A percentile compares a stretch with the other conserved stretches of the same genome.
Conservation (phyloP, 73 alveolate genomes). For the Strombidium stylifer region DNA sequence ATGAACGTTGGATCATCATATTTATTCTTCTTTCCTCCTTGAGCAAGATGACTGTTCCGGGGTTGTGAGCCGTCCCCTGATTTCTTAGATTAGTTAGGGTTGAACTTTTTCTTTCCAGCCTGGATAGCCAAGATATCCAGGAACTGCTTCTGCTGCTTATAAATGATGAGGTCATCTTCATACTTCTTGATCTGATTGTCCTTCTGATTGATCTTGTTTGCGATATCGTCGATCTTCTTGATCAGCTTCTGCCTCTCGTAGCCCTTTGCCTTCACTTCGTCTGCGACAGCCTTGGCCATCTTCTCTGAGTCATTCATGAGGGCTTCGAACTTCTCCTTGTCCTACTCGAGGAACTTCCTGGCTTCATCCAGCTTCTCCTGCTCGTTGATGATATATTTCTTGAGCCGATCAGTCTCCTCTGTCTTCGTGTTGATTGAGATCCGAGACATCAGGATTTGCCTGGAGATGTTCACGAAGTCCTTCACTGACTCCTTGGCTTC, state of each 20-base stretch:
- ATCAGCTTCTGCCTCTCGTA: conserved; percentile 8
- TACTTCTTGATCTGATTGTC: conserved; percentile 15
- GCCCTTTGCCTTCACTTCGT: conserved; percentile 11
- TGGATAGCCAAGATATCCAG: conserved; percentile 24
- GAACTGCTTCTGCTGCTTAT: conserved; percentile 9
- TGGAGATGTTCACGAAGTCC: conserved; percentile 6
- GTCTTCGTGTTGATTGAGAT: conserved; percentile 33
- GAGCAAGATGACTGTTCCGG: too few species aligned
- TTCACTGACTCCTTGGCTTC: conserved; percentile 32
- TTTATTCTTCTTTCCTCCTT: too few species aligned
- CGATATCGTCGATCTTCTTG: background rate
- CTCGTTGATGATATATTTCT: conserved; percentile 42
- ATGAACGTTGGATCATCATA: too few species aligned
- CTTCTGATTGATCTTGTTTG: background rate
- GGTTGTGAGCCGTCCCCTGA: too few species aligned
- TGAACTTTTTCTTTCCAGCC: conserved; percentile 31
- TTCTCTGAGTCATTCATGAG: conserved; percentile 23
- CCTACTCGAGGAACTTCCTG: conserved; percentile 38
- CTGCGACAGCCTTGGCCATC: background rate
- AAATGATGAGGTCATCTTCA: conserved; percentile 29
- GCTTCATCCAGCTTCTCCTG: conserved; percentile 42
- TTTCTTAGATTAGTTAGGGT: background rate
- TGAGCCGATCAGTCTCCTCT: conserved; percentile 46
- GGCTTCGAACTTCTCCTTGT: conserved; percentile 22
- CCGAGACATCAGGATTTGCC: conserved; percentile 11